These are phyloP conservation scores for Pseudogymnoascus sp. DNA, from an alignment of 2,329 filamentous ascomycete genomes.

Conservation along the genomic window DNA sequence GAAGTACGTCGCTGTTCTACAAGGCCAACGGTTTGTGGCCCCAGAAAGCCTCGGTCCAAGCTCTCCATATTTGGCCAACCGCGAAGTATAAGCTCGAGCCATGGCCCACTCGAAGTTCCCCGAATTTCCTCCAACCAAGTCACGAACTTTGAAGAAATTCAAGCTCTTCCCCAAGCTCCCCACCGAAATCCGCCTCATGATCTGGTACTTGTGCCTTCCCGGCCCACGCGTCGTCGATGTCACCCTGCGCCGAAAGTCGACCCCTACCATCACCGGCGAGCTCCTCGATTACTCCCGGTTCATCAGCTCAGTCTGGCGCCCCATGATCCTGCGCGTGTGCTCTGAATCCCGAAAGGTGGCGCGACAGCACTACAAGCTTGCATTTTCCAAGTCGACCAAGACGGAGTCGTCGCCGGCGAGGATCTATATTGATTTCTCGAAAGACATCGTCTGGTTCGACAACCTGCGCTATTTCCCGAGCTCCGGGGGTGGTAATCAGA, in stretches of 20 bases:
- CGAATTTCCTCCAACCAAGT: not conserved
- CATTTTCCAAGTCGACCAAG: not conserved
- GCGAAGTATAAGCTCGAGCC: not conserved
- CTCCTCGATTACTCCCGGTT: not conserved
- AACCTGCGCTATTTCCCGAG: not conserved
- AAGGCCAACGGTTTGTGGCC: no score
- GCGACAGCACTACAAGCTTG: not conserved
- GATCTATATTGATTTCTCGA: not conserved
- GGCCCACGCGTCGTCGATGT: conserved; percentile 36
- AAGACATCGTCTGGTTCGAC: not conserved
- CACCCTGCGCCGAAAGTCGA: not conserved
- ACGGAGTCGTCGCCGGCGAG: not conserved
- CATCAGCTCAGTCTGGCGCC: not conserved
- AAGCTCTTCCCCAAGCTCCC: conserved; percentile 15
- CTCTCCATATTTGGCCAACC: no score
- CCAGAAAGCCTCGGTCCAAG: no score
- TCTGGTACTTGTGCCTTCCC: conserved; percentile 37
- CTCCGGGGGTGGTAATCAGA: not conserved
- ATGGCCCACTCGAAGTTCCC: not conserved
- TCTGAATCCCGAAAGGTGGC: not conserved
- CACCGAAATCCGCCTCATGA: conserved; percentile 28
- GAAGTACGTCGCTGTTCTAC: no score
- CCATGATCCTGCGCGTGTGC: not conserved
- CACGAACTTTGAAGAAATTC: conserved; percentile 1
- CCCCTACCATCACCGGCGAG: not conserved